Evolutionary conservation across 805 yeast species (phyloP).

Genomic region (Metschnikowia amazonensis): DNA sequence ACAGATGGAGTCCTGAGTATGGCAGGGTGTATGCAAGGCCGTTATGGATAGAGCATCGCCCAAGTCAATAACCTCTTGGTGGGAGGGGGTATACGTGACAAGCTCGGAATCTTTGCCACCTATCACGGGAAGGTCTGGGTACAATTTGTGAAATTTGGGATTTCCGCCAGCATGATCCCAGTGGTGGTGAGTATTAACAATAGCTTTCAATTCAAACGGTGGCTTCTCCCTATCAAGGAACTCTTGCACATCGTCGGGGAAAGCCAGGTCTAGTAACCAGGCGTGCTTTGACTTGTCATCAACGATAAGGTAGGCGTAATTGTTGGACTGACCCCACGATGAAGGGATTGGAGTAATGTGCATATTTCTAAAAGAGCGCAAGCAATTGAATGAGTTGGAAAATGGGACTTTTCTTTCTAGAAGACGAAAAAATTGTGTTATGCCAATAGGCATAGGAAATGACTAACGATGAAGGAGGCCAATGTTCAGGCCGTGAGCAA

Average conservation of each 20-base stretch:
- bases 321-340: slow-evolving; percentile 95
- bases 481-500: slow-evolving; percentile 2
- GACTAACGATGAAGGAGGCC: not conserved
- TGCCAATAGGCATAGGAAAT: slow-evolving; percentile 5
- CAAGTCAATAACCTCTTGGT: slow-evolving; percentile 56
- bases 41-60: slow-evolving; percentile 65
- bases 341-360: slow-evolving; percentile 78
- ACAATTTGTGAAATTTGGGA: slow-evolving; percentile 36
- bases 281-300: slow-evolving; percentile 65
- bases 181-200: slow-evolving; percentile 96
- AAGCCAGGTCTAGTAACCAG: slow-evolving; percentile 92
- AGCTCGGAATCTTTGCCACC: slow-evolving; percentile 81
- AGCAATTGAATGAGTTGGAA: not conserved
- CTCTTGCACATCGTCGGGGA: slow-evolving; percentile 58
- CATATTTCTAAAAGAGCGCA: slow-evolving; percentile 46
- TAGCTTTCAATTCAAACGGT: slow-evolving; percentile 56
- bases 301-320: slow-evolving; percentile 76
- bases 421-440: not conserved
- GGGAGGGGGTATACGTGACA: slow-evolving; percentile 67
- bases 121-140: slow-evolving; percentile 57
- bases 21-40: slow-evolving; percentile 95
- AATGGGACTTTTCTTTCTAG: not conserved
- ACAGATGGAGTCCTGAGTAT: slow-evolving; percentile 94
- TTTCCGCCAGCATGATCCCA: slow-evolving; percentile 94
- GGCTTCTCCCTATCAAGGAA: slow-evolving; percentile 41